Base-by-base conservation (phyloP, 1,284 basidiomycete genomes). In the Coniferiporia weirii region DNA sequence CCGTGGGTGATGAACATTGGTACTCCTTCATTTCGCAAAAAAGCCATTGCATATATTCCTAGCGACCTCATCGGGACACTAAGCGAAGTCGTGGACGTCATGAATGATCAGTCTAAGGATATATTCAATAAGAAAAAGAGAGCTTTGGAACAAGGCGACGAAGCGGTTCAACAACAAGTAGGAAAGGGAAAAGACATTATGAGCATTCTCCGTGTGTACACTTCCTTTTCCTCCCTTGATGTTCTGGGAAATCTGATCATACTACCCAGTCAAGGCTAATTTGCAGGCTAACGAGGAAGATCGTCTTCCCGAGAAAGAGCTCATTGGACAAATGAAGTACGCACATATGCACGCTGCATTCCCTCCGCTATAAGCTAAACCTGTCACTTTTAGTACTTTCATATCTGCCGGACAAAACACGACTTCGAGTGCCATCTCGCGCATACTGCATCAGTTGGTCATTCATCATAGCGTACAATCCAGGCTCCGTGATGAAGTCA, bases 281-380 rank as follows among this genome's bases (percentile, higher is more conserved):
- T 64, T 66, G 61, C 20, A 53, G 17, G 68, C 67, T 0, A 59
- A 66, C 3, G 66, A 59, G 12, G 65, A 66, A 20, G 70, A 73
- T 20, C 65, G 64, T 50, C 65, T 73, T 4, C 62, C 65, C 1
- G 70, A 72, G 43, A 63, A 66, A 9, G 71, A 71, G 60, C 56
- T 74, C n/a, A 60, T 72, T 22, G 70, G 65, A 0, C 72, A 73
- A 48, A 69, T 73, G 63, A 70, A 67, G 72, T 72, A 45, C 63
- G 54, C 55, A 5, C 57, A 71, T n/a, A 52, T 68, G 70, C 71
- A 35, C 12, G 20, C 27, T 34, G 40, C 8, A 2, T 35, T 55
- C 32, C 13, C 17, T 51, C 34, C 13, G 22, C 15, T 4, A 27
- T n/a, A 17, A 22, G 8, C 9, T 9, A 51, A 60, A 67, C 27